A percentile compares a stretch with the other conserved stretches of the same genome.
Conservation (phyloP, 2,329 filamentous ascomycete species). For the Shiraia sp. region DNA sequence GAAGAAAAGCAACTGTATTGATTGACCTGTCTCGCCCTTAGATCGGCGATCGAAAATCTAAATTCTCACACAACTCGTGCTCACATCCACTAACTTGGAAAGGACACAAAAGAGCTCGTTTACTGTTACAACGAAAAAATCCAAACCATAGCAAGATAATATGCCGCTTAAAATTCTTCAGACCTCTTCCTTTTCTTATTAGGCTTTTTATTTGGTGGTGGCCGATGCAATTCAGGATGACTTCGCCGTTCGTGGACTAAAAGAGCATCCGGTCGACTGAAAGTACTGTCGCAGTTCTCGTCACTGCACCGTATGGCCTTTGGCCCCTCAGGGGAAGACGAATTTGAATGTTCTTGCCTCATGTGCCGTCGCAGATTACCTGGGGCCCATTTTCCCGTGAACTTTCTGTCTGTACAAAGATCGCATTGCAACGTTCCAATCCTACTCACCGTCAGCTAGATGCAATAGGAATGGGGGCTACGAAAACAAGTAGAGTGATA, state of each 20-base stretch:
- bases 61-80: too few species aligned
- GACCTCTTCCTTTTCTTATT: constrained; percentile 6
- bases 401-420: constrained; percentile 2
- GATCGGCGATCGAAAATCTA: too few species aligned
- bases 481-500: background rate
- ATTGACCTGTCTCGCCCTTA: too few species aligned
- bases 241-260: constrained; percentile 6
- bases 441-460: background rate
- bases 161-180: background rate
- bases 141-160: background rate
- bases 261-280: constrained; percentile 4
- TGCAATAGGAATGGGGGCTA: background rate
- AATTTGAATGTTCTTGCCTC: constrained; percentile 2
- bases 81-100: background rate
- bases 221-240: constrained; percentile 7
- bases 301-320: constrained; percentile 3
- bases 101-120: background rate
- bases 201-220: too few species aligned
- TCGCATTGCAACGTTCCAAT: background rate
- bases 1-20: too few species aligned
- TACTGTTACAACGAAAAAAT: background rate
- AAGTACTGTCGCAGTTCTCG: constrained; percentile 1
- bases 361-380: constrained; percentile 6
- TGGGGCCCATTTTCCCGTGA: constrained; percentile 2
- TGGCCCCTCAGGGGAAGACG: background rate